These are phyloP conservation scores for Eucommia ulmoides DNA, from an alignment of 257 asterid species.

Conservation along the genomic window DNA sequence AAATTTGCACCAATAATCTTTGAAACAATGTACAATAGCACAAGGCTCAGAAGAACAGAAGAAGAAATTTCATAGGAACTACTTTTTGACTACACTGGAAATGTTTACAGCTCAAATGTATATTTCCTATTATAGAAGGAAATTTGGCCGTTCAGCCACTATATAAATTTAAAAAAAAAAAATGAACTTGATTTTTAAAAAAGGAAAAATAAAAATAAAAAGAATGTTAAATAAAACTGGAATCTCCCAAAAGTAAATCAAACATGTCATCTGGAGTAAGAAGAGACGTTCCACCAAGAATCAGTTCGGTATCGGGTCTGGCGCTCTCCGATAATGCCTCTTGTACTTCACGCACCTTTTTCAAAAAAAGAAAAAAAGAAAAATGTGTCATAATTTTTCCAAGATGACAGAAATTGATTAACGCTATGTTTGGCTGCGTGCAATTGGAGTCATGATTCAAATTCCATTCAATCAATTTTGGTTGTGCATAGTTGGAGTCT, in stretches of 20 bases:
- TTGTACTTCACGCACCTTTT: conserved; percentile 79
- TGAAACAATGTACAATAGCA: too few relatives aligned
- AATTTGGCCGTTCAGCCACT: too few relatives aligned
- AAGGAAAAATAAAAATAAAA: neutral
- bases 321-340: conserved; percentile 75
- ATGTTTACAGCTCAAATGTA: too few relatives aligned
- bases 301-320: conserved; percentile 65
- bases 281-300: conserved; percentile 88
- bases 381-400: neutral
- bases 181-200: too few relatives aligned
- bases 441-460: too few relatives aligned
- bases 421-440: too few relatives aligned
- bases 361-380: conserved; percentile 12
- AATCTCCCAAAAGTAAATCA: conserved; percentile 72
- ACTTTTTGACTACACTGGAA: too few relatives aligned
- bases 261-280: conserved; percentile 81
- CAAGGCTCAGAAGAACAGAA: too few relatives aligned
- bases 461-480: neutral
- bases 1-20: too few relatives aligned
- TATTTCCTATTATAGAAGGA: too few relatives aligned
- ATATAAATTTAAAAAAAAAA: too few relatives aligned
- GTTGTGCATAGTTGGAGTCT: conserved; percentile 1
- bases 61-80: too few relatives aligned
- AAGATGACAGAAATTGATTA: neutral
- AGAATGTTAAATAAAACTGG: conserved; percentile 31